Evolutionary conservation across 1,284 basidiomycete genomes (phyloP), one percentile per base, ranked within the genome.

Genomic region (Fomes fomentarius): DNA sequence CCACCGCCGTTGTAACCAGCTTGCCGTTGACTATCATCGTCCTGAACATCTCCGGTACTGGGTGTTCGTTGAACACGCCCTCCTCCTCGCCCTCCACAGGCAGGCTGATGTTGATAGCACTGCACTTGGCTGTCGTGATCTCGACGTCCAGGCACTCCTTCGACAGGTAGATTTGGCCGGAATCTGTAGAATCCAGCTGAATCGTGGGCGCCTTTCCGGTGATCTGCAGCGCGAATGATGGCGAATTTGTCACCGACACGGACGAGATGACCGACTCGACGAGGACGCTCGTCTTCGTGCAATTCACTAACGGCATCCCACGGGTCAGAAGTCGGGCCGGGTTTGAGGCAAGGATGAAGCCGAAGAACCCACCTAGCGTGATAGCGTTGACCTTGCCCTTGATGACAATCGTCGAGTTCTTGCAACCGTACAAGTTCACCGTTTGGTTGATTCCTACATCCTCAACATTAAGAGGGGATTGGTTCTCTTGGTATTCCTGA

Each of bases 311-410:
- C 30, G 25, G 39, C 33, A 42, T 26, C 22, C 21, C 12, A 34
- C 10, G 15, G 24, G 19, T 45, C 19, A 22, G 25, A 38, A 38
- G n/a, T 2, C 21, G 10, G 21, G 21, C 9, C 42, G 25, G 37
- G 25, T 35, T 47, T 11, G 51, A 30, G 8, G 37, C 21, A 34
- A 33, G 12, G 14, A 4, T 1, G 3, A 19, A n/a, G 14, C n/a
- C 31, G 28, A 14, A 28, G 17, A 6, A 76, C 87, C 66, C 67
- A 95, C 94, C 83, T 61, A 99, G 76, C 15, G 89, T 94, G 31
- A 99, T 86, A 4, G 95, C 96, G 68, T 99, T 99, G 65, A 95
- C 85, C 76, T 99, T 99, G 69, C 96, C 96, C 69, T 89, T 89
- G 70, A 99, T 79, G 54, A 92, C 75, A 48, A 99, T 78, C 1